A percentile compares a stretch with the other conserved stretches of the same genome.
Conservation (phyloP, 441 rosid genomes). For the Erysimum pusillum region DNA sequence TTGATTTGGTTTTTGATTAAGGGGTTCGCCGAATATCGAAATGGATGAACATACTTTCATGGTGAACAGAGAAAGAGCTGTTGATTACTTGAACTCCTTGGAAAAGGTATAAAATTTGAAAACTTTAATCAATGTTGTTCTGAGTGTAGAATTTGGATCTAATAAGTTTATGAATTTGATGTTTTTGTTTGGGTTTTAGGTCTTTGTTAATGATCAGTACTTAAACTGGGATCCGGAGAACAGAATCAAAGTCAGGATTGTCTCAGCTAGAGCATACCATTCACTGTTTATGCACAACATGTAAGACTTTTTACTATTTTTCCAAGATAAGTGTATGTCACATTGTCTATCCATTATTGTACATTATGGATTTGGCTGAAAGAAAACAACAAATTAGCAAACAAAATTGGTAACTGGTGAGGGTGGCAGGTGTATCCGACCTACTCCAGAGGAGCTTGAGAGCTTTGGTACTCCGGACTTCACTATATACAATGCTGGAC, state of each 20-base stretch:
- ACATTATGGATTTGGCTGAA: neutral
- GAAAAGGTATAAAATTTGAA: constrained; percentile 64
- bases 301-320: constrained; percentile 50
- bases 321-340: constrained; percentile 34
- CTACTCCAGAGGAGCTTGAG: constrained; percentile 99
- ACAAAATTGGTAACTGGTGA: constrained; percentile 66
- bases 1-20: constrained; percentile 39
- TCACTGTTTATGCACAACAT: constrained; percentile 98
- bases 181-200: constrained; percentile 52
- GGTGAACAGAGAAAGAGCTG: constrained; percentile 96
- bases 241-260: constrained; percentile 94
- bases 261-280: constrained; percentile 98
- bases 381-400: constrained; percentile 36
- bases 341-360: neutral
- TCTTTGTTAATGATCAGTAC: constrained; percentile 90
- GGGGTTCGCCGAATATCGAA: constrained; percentile 97
- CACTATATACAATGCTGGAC: constrained; percentile 98
- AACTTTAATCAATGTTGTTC: neutral
- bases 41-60: constrained; percentile 95
- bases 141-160: neutral
- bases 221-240: constrained; percentile 89
- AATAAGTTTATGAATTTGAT: constrained; percentile 1
- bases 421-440: constrained; percentile 96
- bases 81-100: constrained; percentile 93
- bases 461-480: constrained; percentile 97